A percentile compares a stretch with the other conserved stretches of the same genome.
phyloP scores from a whole-genome alignment of 2,329 filamentous ascomycete genomes.

The Diaporthe sp. region DNA sequence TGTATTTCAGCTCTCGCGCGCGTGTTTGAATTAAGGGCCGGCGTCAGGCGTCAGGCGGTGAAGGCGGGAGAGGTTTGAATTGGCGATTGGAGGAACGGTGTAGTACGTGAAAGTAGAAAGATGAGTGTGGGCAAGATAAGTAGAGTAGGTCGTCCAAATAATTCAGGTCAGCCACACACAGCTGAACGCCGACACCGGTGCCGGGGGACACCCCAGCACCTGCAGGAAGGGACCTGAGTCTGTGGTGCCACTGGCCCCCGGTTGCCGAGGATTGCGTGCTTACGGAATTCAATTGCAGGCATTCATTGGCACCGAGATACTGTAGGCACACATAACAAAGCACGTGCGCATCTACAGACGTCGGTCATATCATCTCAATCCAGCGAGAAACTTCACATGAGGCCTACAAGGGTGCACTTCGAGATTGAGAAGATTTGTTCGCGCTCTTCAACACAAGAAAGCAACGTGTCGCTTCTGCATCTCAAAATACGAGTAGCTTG shows the following conservation, averaged over 20 bases:
- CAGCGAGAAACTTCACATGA: background rate
- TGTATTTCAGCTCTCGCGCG: background rate
- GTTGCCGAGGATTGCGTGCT: slow-evolving; percentile 34
- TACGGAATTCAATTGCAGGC: slow-evolving; percentile 25
- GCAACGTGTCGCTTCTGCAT: background rate
- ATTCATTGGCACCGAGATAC: slow-evolving; percentile 6
- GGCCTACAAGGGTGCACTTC: background rate
- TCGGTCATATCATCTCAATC: too few relatives aligned
- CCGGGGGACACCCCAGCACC: slow-evolving; percentile 26
- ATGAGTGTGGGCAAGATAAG: background rate
- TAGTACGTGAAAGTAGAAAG: background rate
- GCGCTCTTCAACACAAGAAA: background rate
- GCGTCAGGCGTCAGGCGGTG: background rate
- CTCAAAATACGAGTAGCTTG: background rate
- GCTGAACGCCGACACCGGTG: slow-evolving; percentile 36
- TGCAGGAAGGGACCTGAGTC: background rate
- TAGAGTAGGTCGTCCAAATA: background rate
- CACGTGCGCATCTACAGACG: background rate
- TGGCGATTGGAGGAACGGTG: background rate
- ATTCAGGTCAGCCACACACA: background rate
- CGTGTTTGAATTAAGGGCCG: background rate
- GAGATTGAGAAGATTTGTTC: background rate
- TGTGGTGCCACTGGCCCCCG: background rate
- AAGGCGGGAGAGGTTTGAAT: background rate
- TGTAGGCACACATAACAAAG: background rate